A percentile compares a stretch with the other conserved stretches of the same genome.
These are phyloP conservation scores for Yarrowia bubula DNA, from an alignment of 805 yeast genomes.

Conservation along the genomic window DNA sequence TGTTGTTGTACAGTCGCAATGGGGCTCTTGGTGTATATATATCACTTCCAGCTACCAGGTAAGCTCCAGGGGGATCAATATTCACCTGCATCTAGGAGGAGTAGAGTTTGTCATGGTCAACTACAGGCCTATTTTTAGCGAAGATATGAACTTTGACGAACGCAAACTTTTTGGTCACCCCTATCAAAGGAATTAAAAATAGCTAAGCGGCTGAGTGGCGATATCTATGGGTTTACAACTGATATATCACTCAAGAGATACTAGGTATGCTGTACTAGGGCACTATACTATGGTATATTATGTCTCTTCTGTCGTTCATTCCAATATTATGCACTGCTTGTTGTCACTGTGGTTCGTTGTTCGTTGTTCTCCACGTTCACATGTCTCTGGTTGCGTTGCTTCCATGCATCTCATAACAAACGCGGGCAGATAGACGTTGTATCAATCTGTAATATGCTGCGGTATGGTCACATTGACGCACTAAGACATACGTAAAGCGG, in stretches of 20 bases:
- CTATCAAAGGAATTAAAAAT: neutral
- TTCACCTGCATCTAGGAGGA: neutral
- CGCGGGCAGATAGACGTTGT: neutral
- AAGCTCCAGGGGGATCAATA: neutral
- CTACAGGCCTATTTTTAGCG: neutral
- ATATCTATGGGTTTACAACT: too few species aligned
- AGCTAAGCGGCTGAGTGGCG: neutral
- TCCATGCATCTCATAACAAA: neutral
- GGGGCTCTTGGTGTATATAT: too few species aligned
- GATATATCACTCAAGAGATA: too few species aligned
- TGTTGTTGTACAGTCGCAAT: too few species aligned
- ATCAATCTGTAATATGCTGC: constrained; percentile 11
- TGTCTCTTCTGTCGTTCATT: neutral
- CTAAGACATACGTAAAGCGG: neutral
- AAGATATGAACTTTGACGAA: too few species aligned
- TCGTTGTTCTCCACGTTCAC: too few species aligned
- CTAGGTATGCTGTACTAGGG: too few species aligned
- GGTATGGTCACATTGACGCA: neutral
- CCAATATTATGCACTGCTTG: too few species aligned
- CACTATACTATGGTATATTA: neutral
- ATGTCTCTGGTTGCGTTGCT: too few species aligned
- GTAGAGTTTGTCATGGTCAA: too few species aligned
- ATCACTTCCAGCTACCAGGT: neutral
- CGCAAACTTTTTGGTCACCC: neutral
- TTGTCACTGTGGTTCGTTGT: too few species aligned